Evolutionary conservation across 2,329 filamentous ascomycete species (phyloP).

Genomic region (Ceratocystis papillata): DNA sequence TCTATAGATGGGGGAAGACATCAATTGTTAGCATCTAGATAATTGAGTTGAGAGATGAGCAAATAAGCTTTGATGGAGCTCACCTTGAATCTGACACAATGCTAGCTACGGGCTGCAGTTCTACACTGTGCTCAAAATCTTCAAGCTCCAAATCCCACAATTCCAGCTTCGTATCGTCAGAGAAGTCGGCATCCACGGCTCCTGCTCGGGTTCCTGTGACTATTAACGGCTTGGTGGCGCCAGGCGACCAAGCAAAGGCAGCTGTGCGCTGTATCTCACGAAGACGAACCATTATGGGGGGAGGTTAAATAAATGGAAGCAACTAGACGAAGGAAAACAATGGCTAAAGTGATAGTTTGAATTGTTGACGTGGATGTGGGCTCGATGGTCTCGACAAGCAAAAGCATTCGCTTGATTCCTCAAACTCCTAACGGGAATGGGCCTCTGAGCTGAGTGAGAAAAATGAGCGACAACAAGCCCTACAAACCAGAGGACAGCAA

Average conservation of each 20-base stretch:
- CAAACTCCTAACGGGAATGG: not conserved
- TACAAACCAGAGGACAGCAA: slow-evolving; percentile 22
- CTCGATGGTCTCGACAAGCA: slow-evolving; percentile 6
- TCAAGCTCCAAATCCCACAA: slow-evolving; percentile 89
- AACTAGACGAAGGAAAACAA: slow-evolving; percentile 3
- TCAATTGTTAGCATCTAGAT: not conserved
- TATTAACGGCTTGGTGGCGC: slow-evolving; percentile 64
- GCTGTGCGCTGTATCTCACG: slow-evolving; percentile 94
- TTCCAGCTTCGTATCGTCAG: slow-evolving; percentile 91
- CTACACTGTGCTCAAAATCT: slow-evolving; percentile 60
- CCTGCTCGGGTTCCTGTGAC: slow-evolving; percentile 91
- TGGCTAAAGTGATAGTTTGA: not conserved
- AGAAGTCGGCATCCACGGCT: slow-evolving; percentile 94
- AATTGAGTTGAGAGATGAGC: not conserved
- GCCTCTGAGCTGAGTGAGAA: not conserved
- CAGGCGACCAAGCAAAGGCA: slow-evolving; percentile 92
- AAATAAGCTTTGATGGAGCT: not conserved
- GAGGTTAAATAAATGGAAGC: slow-evolving; percentile 5
- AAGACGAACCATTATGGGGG: slow-evolving; percentile 72
- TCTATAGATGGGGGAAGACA: slow-evolving; percentile 37
- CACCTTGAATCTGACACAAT: slow-evolving; percentile 86
- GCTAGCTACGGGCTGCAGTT: slow-evolving; percentile 75
- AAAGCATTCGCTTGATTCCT: not conserved
- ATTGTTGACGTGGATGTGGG: not conserved
- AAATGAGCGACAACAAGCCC: slow-evolving; percentile 11